A percentile compares a stretch with the other conserved stretches of the same genome.
These are phyloP conservation scores for Colletotrichum caudatum DNA, from an alignment of 2,329 filamentous ascomycete species.

Conservation along the genomic window DNA sequence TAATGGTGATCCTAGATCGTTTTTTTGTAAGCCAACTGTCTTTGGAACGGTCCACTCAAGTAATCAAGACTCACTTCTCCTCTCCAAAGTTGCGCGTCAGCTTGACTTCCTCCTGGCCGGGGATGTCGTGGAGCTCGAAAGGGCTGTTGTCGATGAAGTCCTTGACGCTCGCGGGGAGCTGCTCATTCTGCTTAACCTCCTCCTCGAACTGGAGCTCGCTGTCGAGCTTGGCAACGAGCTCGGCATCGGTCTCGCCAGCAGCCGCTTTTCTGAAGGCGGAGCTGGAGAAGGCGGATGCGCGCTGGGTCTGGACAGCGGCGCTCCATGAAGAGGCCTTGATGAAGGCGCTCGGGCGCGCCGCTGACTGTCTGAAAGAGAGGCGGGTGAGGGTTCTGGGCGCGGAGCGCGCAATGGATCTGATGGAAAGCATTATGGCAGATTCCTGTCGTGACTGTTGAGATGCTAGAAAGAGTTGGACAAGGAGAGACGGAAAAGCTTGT, in stretches of 20 bases:
- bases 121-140: constrained; percentile 84
- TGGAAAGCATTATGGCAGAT: constrained; percentile 72
- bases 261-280: constrained; percentile 56
- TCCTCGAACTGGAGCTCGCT: constrained; percentile 87
- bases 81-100: constrained; percentile 86
- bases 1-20: constrained; percentile 75
- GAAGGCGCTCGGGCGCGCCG: constrained; percentile 63
- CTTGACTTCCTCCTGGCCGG: constrained; percentile 88
- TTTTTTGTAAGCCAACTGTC: constrained; percentile 1
- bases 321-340: constrained; percentile 57
- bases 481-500: constrained; percentile 8
- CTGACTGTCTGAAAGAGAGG: constrained; percentile 64
- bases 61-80: constrained; percentile 76
- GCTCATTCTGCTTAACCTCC: constrained; percentile 79
- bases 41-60: neutral
- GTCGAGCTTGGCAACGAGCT: constrained; percentile 87
- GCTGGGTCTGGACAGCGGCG: constrained; percentile 53
- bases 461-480: constrained; percentile 9
- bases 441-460: neutral
- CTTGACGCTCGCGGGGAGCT: constrained; percentile 81
- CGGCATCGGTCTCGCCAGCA: constrained; percentile 72
- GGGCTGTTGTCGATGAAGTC: constrained; percentile 89
- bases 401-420: constrained; percentile 74
- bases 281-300: constrained; percentile 63
- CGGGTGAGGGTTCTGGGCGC: constrained; percentile 74